Evolutionary conservation across 2,329 filamentous ascomycete species (phyloP).

Genomic region (Sporothrix brunneoviolacea): DNA sequence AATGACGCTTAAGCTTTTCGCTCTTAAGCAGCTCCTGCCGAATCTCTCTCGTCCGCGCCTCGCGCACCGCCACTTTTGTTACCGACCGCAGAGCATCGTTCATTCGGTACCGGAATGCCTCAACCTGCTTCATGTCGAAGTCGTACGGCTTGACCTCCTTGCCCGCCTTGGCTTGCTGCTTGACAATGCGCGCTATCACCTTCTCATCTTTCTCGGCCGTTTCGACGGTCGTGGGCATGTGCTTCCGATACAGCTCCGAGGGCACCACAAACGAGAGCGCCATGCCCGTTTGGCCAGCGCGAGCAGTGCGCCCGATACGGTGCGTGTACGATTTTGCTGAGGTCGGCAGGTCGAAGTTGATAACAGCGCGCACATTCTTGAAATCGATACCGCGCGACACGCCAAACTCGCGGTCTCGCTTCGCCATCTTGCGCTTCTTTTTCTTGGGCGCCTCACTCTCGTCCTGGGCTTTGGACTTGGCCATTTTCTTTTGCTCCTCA

Average conservation of each 20-base stretch:
- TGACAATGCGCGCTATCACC: constrained; percentile 70
- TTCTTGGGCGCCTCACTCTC: constrained; percentile 40
- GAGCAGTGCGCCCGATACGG: constrained; percentile 85
- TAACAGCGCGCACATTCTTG: constrained; percentile 84
- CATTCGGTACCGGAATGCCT: constrained; percentile 92
- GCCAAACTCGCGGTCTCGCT: constrained; percentile 79
- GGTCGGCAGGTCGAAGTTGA: constrained; percentile 93
- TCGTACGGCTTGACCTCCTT: constrained; percentile 81
- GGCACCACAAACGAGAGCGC: constrained; percentile 94
- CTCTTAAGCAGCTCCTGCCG: constrained; percentile 85
- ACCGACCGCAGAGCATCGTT: constrained; percentile 86
- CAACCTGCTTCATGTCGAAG: constrained; percentile 90
- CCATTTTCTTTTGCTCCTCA: constrained; percentile 23
- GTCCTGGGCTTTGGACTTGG: constrained; percentile 15
- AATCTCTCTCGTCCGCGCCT: constrained; percentile 82
- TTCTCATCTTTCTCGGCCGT: constrained; percentile 78
- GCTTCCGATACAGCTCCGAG: constrained; percentile 73
- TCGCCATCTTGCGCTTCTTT: constrained; percentile 60
- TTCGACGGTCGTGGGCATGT: constrained; percentile 75
- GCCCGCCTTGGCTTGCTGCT: constrained; percentile 73
- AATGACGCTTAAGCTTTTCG: constrained; percentile 90
- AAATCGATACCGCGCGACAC: constrained; percentile 97
- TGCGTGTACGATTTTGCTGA: constrained; percentile 93
- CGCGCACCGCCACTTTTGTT: constrained; percentile 80
- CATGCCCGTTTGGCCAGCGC: constrained; percentile 87